A percentile compares a stretch with the other conserved stretches of the same genome.
These are phyloP conservation scores for Vitis vinifera DNA, from an alignment of 164 flowering plant genomes.

Conservation along the genomic window DNA sequence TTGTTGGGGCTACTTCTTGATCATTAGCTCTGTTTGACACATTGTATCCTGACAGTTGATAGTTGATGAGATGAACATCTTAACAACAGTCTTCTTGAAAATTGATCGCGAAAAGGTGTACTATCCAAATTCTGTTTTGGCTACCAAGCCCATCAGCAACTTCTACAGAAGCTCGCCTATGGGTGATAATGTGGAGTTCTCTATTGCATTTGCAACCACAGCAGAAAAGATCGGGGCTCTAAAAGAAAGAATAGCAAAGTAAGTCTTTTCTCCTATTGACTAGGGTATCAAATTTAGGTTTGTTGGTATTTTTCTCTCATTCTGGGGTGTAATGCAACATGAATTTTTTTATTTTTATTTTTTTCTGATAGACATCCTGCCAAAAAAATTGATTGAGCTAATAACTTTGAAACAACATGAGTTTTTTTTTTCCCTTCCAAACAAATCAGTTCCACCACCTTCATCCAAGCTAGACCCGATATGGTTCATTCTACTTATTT, in stretches of 20 bases:
- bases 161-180: constrained; percentile 63
- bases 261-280: constrained; percentile 11
- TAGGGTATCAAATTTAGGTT: no score
- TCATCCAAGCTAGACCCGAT: no score
- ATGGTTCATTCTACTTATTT: no score
- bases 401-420: no score
- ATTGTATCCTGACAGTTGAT: constrained; percentile 37
- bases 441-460: no score
- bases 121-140: constrained; percentile 65
- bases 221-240: constrained; percentile 43
- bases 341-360: no score
- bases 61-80: constrained; percentile 69
- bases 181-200: constrained; percentile 53
- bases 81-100: constrained; percentile 61
- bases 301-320: no score
- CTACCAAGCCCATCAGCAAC: constrained; percentile 61
- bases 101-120: constrained; percentile 49
- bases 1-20: neutral
- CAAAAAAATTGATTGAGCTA: no score
- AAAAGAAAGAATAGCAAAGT: constrained; percentile 48
- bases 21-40: neutral
- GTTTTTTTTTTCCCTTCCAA: no score
- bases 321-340: no score
- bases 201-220: constrained; percentile 52
- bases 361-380: no score